Evolutionary conservation across 2,329 filamentous ascomycete species (phyloP), one percentile per base, ranked within the genome.

Genomic region (Leptographium wingfieldii): DNA sequence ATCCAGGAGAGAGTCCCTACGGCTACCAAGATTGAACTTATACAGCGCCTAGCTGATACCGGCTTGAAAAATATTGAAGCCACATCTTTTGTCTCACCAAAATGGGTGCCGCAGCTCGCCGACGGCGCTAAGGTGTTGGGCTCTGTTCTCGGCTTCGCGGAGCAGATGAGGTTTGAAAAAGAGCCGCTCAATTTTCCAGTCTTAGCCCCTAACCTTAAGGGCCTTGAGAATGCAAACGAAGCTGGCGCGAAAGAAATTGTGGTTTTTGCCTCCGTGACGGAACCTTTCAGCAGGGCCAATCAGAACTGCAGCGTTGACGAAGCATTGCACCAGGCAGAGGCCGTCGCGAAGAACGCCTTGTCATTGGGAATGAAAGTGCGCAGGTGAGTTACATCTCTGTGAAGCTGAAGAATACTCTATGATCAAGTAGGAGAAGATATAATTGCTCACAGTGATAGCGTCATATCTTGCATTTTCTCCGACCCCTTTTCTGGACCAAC

Each of bases 51-150:
- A 62, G 81, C 84, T 38, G 74, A 75, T 63, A 87, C 87, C 0
- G 90, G 89, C 0, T 70, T 94, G 48, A 76, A 75, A 5, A 84
- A 83, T 5, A 92, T 94, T 62, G 90, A 94, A 70, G 85, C 87
- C 25, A 90, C 88, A 0, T 88, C 87, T 1, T 90, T 94, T 67
- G 89, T 94, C 12, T 82, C 86, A 52, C 87, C 89, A 1, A 90
- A 88, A 81, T 91, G 87, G 81, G 85, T 91, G 54, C 89, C 90
- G 3, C 90, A 94, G 77, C 40, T 56, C n/a, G 55, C 55, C 55
- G 55, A 56, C 40, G 40, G 55, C 14, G 55, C 55, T 4, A 25
- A 56, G 14, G 55, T 56, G 3, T 7, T 56, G 14, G 16, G 27
- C 22, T 22, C 25, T 22, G 19, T 22, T n/a, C 22, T n/a, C 35